Percentiles rank a stretch among this genome's conserved stretches.
Conservation (phyloP, 805 yeast species). For the Saturnispora serradocipensis region DNA sequence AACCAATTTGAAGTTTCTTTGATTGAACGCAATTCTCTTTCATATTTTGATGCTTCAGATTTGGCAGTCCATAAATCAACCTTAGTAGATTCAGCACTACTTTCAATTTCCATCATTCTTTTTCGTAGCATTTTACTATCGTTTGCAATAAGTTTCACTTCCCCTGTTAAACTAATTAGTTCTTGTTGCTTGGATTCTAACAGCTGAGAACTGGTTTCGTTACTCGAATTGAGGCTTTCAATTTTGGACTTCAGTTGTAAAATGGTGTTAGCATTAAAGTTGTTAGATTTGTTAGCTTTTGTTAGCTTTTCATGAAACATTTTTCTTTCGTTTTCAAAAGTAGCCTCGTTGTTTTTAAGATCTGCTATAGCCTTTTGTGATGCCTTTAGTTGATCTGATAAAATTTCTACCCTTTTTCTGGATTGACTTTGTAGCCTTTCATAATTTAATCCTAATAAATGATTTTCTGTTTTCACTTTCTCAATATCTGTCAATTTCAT, state of each 20-base stretch:
- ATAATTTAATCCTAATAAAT: conserved; percentile 30
- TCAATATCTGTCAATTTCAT: conserved; percentile 28
- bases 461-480: conserved; percentile 29
- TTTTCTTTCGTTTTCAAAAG: conserved; percentile 17
- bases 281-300: not conserved
- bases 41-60: conserved; percentile 21
- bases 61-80: conserved; percentile 21
- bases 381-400: conserved; percentile 24
- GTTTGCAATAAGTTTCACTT: conserved; percentile 31
- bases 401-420: conserved; percentile 24
- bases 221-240: conserved; percentile 20
- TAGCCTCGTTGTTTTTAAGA: conserved; percentile 16
- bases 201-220: conserved; percentile 26
- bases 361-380: conserved; percentile 18
- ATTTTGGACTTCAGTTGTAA: conserved; percentile 13
- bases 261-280: conserved; percentile 7
- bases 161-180: conserved; percentile 30
- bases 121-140: conserved; percentile 35
- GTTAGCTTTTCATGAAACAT: conserved; percentile 10
- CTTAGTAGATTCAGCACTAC: conserved; percentile 24
- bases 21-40: conserved; percentile 25
- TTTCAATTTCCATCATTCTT: conserved; percentile 30
- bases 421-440: conserved; percentile 33
- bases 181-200: conserved; percentile 31
- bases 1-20: conserved; percentile 28